Conservation (phyloP, 495 filamentous ascomycete species). For the Penicillium cinerascens region DNA sequence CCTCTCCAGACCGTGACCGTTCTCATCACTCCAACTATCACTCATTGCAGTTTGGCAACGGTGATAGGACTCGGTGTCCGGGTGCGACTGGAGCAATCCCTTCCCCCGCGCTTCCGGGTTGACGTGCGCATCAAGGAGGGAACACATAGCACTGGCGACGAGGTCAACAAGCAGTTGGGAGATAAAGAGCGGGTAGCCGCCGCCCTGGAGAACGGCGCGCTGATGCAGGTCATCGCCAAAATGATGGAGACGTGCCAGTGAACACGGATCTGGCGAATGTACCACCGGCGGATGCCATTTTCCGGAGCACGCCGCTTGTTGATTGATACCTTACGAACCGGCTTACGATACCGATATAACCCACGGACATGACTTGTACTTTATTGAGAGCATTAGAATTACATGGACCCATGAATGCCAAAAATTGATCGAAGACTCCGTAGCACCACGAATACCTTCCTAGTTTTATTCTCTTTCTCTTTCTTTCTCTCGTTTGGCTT, state of each 20-base stretch:
- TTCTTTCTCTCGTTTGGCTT: not conserved
- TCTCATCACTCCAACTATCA: constrained; percentile 93
- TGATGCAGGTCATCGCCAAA: constrained; percentile 82
- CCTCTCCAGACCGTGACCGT: constrained; percentile 51
- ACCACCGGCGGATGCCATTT: not conserved
- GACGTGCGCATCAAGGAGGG: constrained; percentile 94
- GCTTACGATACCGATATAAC: not conserved
- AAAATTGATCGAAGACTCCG: constrained; percentile 6
- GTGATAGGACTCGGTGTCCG: constrained; percentile 94
- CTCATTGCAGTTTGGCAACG: constrained; percentile 92
- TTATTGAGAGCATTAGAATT: constrained; percentile 15
- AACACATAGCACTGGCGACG: constrained; percentile 89
- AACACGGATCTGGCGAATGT: constrained; percentile 1
- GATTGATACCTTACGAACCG: not conserved
- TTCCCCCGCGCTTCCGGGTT: constrained; percentile 89
- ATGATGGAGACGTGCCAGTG: constrained; percentile 82
- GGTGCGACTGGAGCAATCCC: constrained; percentile 81
- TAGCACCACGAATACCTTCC: constrained; percentile 4
- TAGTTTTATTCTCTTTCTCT: not conserved
- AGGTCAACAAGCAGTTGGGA: constrained; percentile 91
- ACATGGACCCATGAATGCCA: constrained; percentile 12
- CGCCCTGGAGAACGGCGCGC: constrained; percentile 86
- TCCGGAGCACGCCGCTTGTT: not conserved
- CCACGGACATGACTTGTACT: constrained; percentile 3
- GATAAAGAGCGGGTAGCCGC: constrained; percentile 97